Evolutionary conservation across 2,329 filamentous ascomycete genomes (phyloP).

Genomic region (Fusarium dimerum): DNA sequence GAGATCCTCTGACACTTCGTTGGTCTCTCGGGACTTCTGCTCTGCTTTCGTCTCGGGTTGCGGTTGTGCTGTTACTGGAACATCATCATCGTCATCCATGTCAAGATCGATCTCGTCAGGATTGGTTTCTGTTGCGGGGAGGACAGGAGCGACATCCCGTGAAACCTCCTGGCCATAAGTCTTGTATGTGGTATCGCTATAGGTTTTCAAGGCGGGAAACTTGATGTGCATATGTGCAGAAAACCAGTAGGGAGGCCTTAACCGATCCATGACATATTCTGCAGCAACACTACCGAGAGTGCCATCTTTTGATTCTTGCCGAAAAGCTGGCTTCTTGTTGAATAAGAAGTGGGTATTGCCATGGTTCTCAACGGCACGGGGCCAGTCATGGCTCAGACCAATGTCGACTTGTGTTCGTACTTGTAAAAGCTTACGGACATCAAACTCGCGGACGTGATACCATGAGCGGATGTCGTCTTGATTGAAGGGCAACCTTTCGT

Average conservation of each 20-base stretch:
- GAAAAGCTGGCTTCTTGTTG: constrained; percentile 71
- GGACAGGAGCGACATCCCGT: constrained; percentile 1
- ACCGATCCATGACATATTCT: constrained; percentile 73
- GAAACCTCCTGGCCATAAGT: constrained; percentile 17
- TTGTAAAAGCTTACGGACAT: constrained; percentile 86
- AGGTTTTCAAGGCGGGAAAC: constrained; percentile 70
- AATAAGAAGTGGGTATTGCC: constrained; percentile 73
- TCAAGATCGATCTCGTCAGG: constrained; percentile 72
- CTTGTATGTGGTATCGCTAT: constrained; percentile 41
- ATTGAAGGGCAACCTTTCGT: constrained; percentile 84
- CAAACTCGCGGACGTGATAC: constrained; percentile 87
- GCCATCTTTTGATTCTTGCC: constrained; percentile 72
- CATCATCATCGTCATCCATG: constrained; percentile 53
- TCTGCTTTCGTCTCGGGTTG: constrained; percentile 1
- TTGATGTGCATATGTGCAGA: constrained; percentile 91
- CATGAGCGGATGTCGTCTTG: constrained; percentile 74
- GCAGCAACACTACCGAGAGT: constrained; percentile 80
- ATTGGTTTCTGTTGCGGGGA: constrained; percentile 44
- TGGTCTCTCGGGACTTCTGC: constrained; percentile 16
- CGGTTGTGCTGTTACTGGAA: constrained; percentile 1
- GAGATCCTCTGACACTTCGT: constrained; percentile 60
- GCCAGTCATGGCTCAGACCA: constrained; percentile 95
- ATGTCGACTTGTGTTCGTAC: constrained; percentile 87
- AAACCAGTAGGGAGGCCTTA: constrained; percentile 89
- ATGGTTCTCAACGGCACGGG: constrained; percentile 75